Evolutionary conservation across 108 stramenopile species (phyloP).

Genomic region (Conticribra guillardii): DNA sequence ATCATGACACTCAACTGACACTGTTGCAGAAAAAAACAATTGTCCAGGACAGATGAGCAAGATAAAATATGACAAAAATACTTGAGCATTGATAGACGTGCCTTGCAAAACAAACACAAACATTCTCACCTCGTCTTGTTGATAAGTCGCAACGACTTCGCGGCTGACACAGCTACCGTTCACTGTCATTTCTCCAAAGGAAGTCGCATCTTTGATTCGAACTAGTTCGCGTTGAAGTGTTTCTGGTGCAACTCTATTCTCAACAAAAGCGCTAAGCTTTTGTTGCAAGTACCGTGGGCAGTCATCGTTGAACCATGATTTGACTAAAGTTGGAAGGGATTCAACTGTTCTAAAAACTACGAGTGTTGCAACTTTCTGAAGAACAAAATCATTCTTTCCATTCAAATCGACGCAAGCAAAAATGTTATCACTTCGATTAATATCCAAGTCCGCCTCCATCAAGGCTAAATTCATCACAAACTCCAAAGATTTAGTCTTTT

Average conservation of each 20-base stretch:
- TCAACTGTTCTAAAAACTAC: constrained; percentile 77
- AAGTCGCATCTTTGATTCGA: constrained; percentile 63
- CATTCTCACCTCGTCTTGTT: constrained; percentile 80
- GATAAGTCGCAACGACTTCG: constrained; percentile 78
- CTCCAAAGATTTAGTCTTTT: constrained; percentile 44
- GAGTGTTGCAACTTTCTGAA: constrained; percentile 59
- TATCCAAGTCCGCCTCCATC: constrained; percentile 52
- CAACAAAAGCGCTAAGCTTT: constrained; percentile 69
- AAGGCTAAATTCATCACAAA: constrained; percentile 60
- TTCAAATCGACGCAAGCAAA: constrained; percentile 36
- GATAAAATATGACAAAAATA: constrained; percentile 4
- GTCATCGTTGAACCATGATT: constrained; percentile 80
- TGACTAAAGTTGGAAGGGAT: constrained; percentile 73
- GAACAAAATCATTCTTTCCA: constrained; percentile 16
- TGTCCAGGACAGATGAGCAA: background rate
- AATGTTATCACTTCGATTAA: constrained; percentile 38
- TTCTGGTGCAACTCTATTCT: constrained; percentile 71
- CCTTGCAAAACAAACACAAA: background rate
- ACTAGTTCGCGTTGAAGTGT: constrained; percentile 66
- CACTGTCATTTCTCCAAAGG: constrained; percentile 81
- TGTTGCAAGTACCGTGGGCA: constrained; percentile 65
- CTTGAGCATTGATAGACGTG: background rate
- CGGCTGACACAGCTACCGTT: constrained; percentile 71
- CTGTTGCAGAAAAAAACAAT: constrained; percentile 14
- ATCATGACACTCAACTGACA: constrained; percentile 80